Evolutionary conservation across 805 yeast species (phyloP).

Genomic region (Citeromyces matritensis): DNA sequence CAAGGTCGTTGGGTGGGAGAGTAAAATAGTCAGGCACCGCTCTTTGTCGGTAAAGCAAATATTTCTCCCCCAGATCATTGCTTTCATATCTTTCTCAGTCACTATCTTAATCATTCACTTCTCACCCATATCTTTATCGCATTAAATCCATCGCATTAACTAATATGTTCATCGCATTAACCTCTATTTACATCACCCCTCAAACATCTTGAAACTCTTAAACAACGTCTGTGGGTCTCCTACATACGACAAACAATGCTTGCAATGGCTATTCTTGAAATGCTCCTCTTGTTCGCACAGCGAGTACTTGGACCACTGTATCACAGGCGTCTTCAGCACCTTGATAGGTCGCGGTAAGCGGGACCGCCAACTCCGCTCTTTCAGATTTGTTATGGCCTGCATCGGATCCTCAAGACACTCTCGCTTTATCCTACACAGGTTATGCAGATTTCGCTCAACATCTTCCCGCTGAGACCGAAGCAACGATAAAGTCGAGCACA

Average conservation of each 20-base stretch:
- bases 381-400: constrained; percentile 3
- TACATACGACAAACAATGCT: constrained; percentile 1
- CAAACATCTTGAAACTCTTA: constrained; percentile 2
- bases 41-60: no score
- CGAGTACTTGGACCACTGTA: constrained; percentile 5
- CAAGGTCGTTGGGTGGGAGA: no score
- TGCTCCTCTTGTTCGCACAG: neutral
- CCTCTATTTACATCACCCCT: neutral
- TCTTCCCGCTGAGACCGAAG: constrained; percentile 5
- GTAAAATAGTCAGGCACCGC: no score
- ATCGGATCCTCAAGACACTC: constrained; percentile 4
- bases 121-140: no score
- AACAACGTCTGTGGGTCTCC: neutral
- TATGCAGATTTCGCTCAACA: constrained; percentile 4
- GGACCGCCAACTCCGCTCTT: constrained; percentile 2
- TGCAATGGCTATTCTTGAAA: neutral
- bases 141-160: no score
- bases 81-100: no score
- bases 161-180: no score
- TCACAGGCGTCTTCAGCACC: constrained; percentile 4
- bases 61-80: no score
- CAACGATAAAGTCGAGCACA: constrained; percentile 5
- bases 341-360: constrained; percentile 4
- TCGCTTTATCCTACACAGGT: constrained; percentile 3
- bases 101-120: no score